Conservation (phyloP, 306 rosid species). For the Corylus heterophylla region DNA sequence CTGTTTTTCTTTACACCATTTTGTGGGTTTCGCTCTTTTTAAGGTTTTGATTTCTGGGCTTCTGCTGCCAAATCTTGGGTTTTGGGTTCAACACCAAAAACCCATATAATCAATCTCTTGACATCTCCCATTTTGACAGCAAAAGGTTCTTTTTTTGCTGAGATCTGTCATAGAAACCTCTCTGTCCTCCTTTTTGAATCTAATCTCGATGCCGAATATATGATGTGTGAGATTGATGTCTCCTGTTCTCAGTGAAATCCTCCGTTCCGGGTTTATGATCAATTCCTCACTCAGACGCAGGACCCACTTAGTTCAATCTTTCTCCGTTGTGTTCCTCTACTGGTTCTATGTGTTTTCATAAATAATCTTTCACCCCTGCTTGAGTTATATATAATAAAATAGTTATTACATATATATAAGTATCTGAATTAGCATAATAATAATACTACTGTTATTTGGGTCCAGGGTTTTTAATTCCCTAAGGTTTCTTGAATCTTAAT, state of each 20-base stretch:
- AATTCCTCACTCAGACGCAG: conserved; percentile 77
- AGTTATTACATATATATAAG: conserved; percentile 2
- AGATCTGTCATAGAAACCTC: not conserved
- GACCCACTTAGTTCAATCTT: conserved; percentile 90
- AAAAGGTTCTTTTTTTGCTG: conserved; percentile 1
- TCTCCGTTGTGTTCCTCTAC: conserved; percentile 87
- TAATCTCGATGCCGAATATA: conserved; percentile 33
- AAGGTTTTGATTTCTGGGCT: conserved; percentile 3
- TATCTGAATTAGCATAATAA: not conserved
- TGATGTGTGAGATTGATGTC: conserved; percentile 79
- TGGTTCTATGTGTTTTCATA: conserved; percentile 93
- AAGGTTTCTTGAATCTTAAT: conserved; percentile 1
- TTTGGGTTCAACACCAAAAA: not conserved
- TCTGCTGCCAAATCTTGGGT: conserved; percentile 8
- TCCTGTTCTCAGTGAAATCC: conserved; percentile 94
- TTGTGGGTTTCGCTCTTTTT: not conserved
- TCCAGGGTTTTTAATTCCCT: conserved; percentile 12
- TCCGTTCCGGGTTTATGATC: conserved; percentile 83
- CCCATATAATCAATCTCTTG: not conserved
- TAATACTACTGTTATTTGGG: conserved; percentile 9
- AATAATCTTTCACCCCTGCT: conserved; percentile 11
- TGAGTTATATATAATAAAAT: not conserved
- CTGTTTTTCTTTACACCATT: not conserved
- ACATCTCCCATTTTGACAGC: conserved; percentile 10
- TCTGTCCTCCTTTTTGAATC: not conserved